Evolutionary conservation across 768 basidiomycete genomes (phyloP).

Genomic region (Dioszegia aurantiaca): DNA sequence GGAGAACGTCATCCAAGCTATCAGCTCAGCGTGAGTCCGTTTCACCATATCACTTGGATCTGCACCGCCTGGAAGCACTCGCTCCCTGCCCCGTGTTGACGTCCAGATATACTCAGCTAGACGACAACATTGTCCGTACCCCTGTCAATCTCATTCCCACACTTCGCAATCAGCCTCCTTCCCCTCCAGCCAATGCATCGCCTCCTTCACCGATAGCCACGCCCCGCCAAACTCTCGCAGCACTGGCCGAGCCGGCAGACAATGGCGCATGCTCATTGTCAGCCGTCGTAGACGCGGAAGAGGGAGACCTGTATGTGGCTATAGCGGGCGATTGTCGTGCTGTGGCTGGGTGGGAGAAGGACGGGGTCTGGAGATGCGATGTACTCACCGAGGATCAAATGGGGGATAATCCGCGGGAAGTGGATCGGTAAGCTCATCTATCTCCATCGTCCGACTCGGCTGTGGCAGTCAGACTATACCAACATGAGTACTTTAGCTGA

Average conservation of each 20-base stretch:
- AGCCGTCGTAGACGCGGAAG: constrained; percentile 79
- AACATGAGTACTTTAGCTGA: not conserved
- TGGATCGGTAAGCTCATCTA: constrained; percentile 62
- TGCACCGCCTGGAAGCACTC: not conserved
- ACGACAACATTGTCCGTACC: constrained; percentile 74
- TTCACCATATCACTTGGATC: not conserved
- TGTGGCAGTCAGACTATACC: not conserved
- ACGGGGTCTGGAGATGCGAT: constrained; percentile 82
- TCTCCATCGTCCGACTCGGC: no score
- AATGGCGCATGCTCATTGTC: constrained; percentile 89
- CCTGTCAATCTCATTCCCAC: constrained; percentile 65
- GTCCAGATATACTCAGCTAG: constrained; percentile 72
- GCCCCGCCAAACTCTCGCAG: constrained; percentile 62
- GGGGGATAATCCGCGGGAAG: constrained; percentile 81
- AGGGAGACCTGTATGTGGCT: constrained; percentile 81
- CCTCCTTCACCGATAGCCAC: constrained; percentile 14
- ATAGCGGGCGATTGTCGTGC: constrained; percentile 91
- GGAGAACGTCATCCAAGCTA: constrained; percentile 22
- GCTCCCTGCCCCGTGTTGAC: not conserved
- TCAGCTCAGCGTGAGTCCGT: constrained; percentile 32
- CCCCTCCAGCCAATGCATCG: constrained; percentile 2
- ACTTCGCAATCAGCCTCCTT: constrained; percentile 1
- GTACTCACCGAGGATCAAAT: constrained; percentile 96
- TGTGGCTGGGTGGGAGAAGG: constrained; percentile 88
- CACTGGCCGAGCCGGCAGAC: constrained; percentile 65